A percentile compares a stretch with the other conserved stretches of the same genome.
phyloP scores from a whole-genome alignment of 176 grass and related monocot genomes.

The Oryza punctata region DNA sequence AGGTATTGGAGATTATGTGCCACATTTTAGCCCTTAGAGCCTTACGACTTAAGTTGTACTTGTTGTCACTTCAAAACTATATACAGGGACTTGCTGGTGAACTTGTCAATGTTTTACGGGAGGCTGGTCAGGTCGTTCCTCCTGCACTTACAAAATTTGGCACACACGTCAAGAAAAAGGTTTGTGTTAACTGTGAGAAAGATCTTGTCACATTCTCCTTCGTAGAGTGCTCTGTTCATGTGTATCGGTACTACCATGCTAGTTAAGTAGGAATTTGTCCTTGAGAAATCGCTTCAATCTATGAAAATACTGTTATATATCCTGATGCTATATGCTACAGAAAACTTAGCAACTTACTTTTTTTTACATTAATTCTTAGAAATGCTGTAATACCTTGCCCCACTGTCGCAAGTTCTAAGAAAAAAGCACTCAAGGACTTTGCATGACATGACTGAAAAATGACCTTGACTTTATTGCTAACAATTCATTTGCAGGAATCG shows the following conservation, averaged over 20 bases:
- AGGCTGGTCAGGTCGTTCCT: slow-evolving; percentile 92
- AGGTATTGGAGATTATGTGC: slow-evolving; percentile 48
- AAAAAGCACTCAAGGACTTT: not conserved
- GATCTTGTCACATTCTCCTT: not conserved
- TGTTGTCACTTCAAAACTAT: slow-evolving; percentile 22
- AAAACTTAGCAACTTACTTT: not conserved
- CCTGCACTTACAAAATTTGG: slow-evolving; percentile 84
- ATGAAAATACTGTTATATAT: not conserved
- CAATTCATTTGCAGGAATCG: slow-evolving; percentile 63
- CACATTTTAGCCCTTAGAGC: not conserved
- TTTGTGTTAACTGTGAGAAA: slow-evolving; percentile 35
- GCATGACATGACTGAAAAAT: not conserved
- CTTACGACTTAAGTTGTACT: not conserved
- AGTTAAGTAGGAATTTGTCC: not conserved
- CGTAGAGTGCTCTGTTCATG: not conserved
- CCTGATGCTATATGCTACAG: not conserved
- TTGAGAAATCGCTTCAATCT: not conserved
- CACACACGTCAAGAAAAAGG: slow-evolving; percentile 99
- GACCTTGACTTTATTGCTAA: slow-evolving; percentile 13
- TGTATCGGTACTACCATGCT: not conserved
- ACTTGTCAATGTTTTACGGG: slow-evolving; percentile 92
- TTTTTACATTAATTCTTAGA: not conserved
- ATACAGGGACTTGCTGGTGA: slow-evolving; percentile 88
- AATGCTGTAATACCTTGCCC: not conserved
- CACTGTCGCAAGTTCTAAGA: not conserved